These are phyloP conservation scores for Pythium aphanidermatum DNA, from an alignment of 352 stramenopile species.

Conservation along the genomic window DNA sequence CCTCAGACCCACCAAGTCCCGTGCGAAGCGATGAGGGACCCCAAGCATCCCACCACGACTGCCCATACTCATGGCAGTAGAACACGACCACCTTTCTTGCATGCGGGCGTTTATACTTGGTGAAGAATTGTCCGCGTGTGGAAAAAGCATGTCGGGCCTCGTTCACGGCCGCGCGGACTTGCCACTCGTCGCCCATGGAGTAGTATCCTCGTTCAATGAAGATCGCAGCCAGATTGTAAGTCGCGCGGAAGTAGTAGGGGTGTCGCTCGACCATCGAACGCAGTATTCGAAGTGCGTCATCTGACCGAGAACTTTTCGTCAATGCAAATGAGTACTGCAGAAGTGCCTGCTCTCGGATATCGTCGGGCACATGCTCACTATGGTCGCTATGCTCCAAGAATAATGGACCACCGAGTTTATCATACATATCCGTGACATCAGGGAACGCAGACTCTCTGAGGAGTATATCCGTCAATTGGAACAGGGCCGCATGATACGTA, in stretches of 20 bases:
- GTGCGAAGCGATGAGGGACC: conserved; percentile 61
- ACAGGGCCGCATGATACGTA: conserved; percentile 17
- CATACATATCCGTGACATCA: conserved; percentile 18
- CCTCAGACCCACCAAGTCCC: conserved; percentile 87
- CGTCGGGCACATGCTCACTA: not conserved
- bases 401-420: conserved; percentile 11
- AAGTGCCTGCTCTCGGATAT: conserved; percentile 27
- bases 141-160: conserved; percentile 30
- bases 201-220: conserved; percentile 25
- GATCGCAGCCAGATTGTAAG: conserved; percentile 54
- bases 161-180: conserved; percentile 26
- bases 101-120: conserved; percentile 24
- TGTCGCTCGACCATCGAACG: conserved; percentile 16
- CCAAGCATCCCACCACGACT: conserved; percentile 88
- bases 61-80: conserved; percentile 91
- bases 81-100: conserved; percentile 51
- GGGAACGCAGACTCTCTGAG: not conserved
- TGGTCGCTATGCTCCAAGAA: not conserved
- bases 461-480: conserved; percentile 23
- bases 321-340: conserved; percentile 41
- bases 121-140: conserved; percentile 18
- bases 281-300: conserved; percentile 33
- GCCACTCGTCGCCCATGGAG: conserved; percentile 20
- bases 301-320: conserved; percentile 5
- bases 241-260: conserved; percentile 28